Evolutionary conservation across 805 yeast species (phyloP).

Genomic region (Monosporozyma aerobia): DNA sequence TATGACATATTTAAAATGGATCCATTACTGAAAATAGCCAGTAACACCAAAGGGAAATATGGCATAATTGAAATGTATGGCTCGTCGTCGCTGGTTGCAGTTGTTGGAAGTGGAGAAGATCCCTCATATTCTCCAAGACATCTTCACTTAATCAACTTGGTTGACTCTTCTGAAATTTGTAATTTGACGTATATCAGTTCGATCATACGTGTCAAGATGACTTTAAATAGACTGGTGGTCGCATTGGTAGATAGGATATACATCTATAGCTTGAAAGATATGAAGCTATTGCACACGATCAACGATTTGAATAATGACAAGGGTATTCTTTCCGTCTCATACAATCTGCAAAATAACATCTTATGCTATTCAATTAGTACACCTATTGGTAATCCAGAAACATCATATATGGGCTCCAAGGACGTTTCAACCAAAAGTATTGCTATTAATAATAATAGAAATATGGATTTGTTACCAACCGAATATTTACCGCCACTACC

Average conservation of each 20-base stretch:
- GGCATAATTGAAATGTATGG: slow-evolving; percentile 67
- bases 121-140: slow-evolving; percentile 66
- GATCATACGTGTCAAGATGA: slow-evolving; percentile 51
- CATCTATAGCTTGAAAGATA: slow-evolving; percentile 62
- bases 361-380: slow-evolving; percentile 51
- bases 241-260: slow-evolving; percentile 54
- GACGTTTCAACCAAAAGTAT: not conserved
- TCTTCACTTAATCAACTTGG: slow-evolving; percentile 72
- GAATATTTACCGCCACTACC: not conserved
- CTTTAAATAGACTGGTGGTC: slow-evolving; percentile 55
- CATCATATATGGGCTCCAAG: not conserved
- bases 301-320: slow-evolving; percentile 26
- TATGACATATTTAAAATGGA: slow-evolving; percentile 61
- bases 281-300: slow-evolving; percentile 44
- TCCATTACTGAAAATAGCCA: slow-evolving; percentile 48
- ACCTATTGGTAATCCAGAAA: not conserved
- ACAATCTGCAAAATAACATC: slow-evolving; percentile 40
- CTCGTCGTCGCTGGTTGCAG: slow-evolving; percentile 56
- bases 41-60: slow-evolving; percentile 41
- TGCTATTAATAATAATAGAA: not conserved
- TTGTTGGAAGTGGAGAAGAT: slow-evolving; percentile 63
- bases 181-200: slow-evolving; percentile 59
- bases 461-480: not conserved
- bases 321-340: slow-evolving; percentile 56
- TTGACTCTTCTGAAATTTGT: slow-evolving; percentile 46